Conservation (phyloP, 2,329 filamentous ascomycete species). For the Mycosphaerella sp. region DNA sequence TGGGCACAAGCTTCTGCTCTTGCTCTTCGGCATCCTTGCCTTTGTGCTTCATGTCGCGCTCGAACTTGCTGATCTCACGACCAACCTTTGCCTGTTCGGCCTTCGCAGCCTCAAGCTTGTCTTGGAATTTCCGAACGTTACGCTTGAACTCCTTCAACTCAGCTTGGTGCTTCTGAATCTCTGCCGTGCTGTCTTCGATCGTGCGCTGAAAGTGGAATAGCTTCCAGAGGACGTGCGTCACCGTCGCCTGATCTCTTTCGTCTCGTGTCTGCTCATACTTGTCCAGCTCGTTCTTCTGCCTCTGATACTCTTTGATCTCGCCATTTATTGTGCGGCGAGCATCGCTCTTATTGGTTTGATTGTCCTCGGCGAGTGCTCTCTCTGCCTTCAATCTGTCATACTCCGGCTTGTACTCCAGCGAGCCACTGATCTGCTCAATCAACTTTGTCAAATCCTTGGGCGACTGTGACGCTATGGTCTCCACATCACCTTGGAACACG, state of each 20-base stretch:
- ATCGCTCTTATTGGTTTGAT: slow-evolving; percentile 81
- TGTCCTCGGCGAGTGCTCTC: slow-evolving; percentile 78
- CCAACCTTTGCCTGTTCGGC: slow-evolving; percentile 73
- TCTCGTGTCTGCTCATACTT: slow-evolving; percentile 86
- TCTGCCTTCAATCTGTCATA: slow-evolving; percentile 88
- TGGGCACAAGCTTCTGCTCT: slow-evolving; percentile 76
- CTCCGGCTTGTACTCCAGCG: slow-evolving; percentile 86
- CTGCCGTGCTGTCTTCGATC: slow-evolving; percentile 83
- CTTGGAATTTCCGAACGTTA: slow-evolving; percentile 78
- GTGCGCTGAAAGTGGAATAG: slow-evolving; percentile 89
- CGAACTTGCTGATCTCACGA: slow-evolving; percentile 72
- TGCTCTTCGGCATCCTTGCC: slow-evolving; percentile 83
- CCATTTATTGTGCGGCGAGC: slow-evolving; percentile 91
- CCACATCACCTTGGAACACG: slow-evolving; percentile 96
- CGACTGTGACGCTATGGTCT: slow-evolving; percentile 91
- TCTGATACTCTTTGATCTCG: slow-evolving; percentile 95
- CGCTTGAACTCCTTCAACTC: slow-evolving; percentile 89
- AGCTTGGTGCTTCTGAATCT: slow-evolving; percentile 90
- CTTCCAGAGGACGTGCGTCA: slow-evolving; percentile 94
- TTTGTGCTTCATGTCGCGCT: slow-evolving; percentile 76
- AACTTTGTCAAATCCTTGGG: slow-evolving; percentile 87
- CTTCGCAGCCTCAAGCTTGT: slow-evolving; percentile 71
- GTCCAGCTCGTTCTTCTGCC: slow-evolving; percentile 93
- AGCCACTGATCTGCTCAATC: slow-evolving; percentile 97
- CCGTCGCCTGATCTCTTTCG: slow-evolving; percentile 82